phyloP scores from a whole-genome alignment of 345 rosid genomes.

The Populus simonii region DNA sequence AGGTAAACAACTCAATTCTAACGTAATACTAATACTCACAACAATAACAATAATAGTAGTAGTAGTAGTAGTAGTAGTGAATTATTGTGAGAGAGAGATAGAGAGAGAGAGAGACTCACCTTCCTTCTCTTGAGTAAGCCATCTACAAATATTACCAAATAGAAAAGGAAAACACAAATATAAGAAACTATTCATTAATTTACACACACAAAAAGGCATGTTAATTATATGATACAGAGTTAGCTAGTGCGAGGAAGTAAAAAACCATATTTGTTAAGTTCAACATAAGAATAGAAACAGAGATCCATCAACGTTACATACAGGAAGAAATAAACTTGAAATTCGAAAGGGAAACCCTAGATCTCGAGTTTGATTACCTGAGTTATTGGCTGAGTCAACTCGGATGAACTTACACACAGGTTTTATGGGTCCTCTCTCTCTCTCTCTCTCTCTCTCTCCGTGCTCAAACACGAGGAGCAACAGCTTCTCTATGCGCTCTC shows the following conservation, averaged over 20 bases:
- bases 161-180: not conserved
- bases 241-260: not conserved
- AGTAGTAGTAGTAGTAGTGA: not conserved
- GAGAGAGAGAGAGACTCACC: slow-evolving; percentile 25
- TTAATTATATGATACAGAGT: not conserved
- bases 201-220: not conserved
- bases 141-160: slow-evolving; percentile 22
- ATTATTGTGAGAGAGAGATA: not conserved
- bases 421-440: not conserved
- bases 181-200: not conserved
- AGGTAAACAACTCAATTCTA: not conserved
- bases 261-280: not conserved
- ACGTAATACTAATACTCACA: not conserved
- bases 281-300: not conserved
- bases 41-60: not conserved
- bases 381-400: not conserved
- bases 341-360: not conserved
- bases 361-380: not conserved
- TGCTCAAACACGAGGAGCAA: not conserved
- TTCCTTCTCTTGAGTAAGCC: slow-evolving; percentile 54
- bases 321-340: not conserved
- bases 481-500: too few relatives aligned
- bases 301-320: not conserved
- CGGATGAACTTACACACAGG: not conserved
- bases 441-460: not conserved